A percentile compares a stretch with the other conserved stretches of the same genome.
Conservation (phyloP, 2,329 filamentous ascomycete genomes). For the Seiridium cupressi region DNA sequence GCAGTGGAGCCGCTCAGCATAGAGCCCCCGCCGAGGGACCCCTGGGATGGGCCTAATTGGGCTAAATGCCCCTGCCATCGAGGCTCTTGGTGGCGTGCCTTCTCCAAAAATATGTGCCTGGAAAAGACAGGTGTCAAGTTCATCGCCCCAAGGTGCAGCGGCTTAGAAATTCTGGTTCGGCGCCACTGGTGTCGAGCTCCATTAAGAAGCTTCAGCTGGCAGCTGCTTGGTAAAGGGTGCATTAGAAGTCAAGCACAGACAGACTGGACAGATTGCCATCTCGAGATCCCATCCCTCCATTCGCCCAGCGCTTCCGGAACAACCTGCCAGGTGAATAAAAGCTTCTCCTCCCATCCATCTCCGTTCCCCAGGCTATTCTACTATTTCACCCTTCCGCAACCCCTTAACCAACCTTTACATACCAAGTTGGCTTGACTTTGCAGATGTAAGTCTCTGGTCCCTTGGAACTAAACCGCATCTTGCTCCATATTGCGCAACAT, state of each 20-base stretch:
- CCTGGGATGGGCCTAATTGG: slow-evolving; percentile 1
- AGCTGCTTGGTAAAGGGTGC: neutral
- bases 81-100: neutral
- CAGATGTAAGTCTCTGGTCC: neutral
- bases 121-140: slow-evolving; percentile 10
- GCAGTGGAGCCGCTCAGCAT: neutral
- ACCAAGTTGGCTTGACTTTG: slow-evolving; percentile 1
- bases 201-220: neutral
- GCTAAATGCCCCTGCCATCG: slow-evolving; percentile 1
- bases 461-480: neutral
- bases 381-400: neutral
- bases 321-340: slow-evolving; percentile 3
- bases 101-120: slow-evolving; percentile 5
- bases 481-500: neutral
- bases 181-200: neutral
- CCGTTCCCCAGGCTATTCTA: neutral
- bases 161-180: slow-evolving; percentile 5
- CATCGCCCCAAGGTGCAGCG: neutral
- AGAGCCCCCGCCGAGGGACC: neutral
- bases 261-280: slow-evolving; percentile 9
- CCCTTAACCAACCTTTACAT: neutral
- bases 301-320: neutral
- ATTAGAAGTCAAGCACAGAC: neutral
- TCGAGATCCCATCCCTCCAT: slow-evolving; percentile 1
- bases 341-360: neutral